phyloP scores from a whole-genome alignment of 2,329 filamentous ascomycete species.

The Sclerotinia sclerotiorum region DNA sequence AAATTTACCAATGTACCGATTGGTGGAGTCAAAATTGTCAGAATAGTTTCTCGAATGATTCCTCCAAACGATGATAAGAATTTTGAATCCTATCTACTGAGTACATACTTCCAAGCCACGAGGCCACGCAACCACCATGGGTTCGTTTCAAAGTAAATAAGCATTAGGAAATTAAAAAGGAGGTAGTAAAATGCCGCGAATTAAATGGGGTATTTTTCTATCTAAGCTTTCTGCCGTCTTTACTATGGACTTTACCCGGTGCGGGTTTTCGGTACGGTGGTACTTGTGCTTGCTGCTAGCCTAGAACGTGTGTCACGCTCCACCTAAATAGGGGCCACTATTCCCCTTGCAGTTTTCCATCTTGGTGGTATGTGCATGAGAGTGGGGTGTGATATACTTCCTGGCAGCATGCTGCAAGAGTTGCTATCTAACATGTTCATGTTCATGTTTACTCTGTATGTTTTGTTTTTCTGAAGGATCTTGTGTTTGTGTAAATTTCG shows the following conservation, averaged over 20 bases:
- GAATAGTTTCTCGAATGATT: not conserved
- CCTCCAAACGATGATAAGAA: constrained; percentile 1
- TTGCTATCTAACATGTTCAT: no score
- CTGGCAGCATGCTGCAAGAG: no score
- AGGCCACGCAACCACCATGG: not conserved
- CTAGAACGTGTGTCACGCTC: not conserved
- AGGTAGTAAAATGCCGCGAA: not conserved
- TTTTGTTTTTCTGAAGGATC: no score
- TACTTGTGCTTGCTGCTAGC: not conserved
- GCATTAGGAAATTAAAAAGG: not conserved
- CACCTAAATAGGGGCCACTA: no score
- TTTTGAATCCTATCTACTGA: not conserved
- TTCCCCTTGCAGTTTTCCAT: no score
- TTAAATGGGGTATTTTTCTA: not conserved
- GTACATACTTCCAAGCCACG: not conserved
- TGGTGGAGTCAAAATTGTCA: constrained; percentile 3
- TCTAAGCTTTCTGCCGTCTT: not conserved
- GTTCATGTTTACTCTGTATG: no score
- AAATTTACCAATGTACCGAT: not conserved
- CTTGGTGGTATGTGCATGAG: no score
- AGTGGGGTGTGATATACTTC: no score
- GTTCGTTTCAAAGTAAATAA: not conserved
- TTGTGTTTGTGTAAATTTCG: no score
- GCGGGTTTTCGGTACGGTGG: not conserved
- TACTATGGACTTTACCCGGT: not conserved